Evolutionary conservation across 495 filamentous ascomycete genomes (phyloP).

Genomic region (Clohesyomyces aquaticus): DNA sequence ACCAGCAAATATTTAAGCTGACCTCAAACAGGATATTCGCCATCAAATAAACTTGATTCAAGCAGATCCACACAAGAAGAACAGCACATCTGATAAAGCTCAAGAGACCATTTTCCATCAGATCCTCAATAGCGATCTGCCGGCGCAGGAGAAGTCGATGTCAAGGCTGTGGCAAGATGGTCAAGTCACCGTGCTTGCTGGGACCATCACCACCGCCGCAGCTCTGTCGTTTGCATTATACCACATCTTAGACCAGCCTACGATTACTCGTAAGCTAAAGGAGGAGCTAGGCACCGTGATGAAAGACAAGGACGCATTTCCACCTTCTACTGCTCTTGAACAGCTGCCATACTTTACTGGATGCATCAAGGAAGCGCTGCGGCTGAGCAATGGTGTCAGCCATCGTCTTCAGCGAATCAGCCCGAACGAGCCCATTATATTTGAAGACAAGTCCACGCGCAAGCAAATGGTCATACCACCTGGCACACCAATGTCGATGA

Average conservation of each 20-base stretch:
- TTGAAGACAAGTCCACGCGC: no score
- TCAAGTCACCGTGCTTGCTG: background rate
- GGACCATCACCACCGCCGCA: background rate
- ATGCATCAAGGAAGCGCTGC: constrained; percentile 44
- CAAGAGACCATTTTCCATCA: background rate
- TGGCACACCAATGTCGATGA: no score
- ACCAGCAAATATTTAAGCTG: no score
- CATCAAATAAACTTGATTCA: background rate
- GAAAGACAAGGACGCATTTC: background rate
- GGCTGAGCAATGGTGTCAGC: constrained; percentile 36
- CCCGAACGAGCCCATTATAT: no score
- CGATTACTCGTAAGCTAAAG: background rate
- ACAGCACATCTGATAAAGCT: background rate
- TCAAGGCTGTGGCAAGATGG: background rate
- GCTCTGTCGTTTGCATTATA: background rate
- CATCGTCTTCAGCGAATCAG: constrained; percentile 34
- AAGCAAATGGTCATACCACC: no score
- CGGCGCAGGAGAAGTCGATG: background rate
- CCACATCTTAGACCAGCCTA: background rate
- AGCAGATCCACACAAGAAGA: background rate
- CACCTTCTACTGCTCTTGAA: background rate
- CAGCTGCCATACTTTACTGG: constrained; percentile 8
- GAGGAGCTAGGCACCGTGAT: background rate
- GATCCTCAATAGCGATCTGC: background rate
- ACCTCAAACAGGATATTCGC: background rate